phyloP scores from a whole-genome alignment of 2,329 filamentous ascomycete genomes.

The Calonectria hawksworthii region DNA sequence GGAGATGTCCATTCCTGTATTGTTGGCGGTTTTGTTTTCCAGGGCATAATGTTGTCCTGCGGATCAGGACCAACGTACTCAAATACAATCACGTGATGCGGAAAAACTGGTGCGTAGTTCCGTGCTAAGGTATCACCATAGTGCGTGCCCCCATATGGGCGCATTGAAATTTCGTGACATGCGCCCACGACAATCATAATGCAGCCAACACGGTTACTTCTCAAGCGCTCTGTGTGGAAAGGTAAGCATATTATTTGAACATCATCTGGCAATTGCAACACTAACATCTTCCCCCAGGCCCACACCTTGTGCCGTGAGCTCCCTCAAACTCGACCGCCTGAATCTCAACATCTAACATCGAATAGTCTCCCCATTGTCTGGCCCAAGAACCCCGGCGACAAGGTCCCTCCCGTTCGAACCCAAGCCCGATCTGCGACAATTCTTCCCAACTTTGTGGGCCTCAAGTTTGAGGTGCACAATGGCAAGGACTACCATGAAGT shows the following conservation, averaged over 20 bases:
- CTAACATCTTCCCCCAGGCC: slow-evolving; percentile 54
- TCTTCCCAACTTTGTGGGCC: slow-evolving; percentile 90
- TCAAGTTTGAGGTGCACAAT: slow-evolving; percentile 92
- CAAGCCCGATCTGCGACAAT: slow-evolving; percentile 91
- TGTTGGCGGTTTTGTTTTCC: slow-evolving; percentile 18
- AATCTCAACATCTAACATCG: slow-evolving; percentile 43
- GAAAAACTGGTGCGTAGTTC: slow-evolving; percentile 39
- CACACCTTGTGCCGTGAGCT: slow-evolving; percentile 68
- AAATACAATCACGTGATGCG: slow-evolving; percentile 22
- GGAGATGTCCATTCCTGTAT: neutral
- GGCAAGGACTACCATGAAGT: slow-evolving; percentile 89
- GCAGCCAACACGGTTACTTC: slow-evolving; percentile 76
- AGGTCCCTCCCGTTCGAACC: slow-evolving; percentile 82
- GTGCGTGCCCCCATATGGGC: slow-evolving; percentile 33
- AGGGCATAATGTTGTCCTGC: neutral
- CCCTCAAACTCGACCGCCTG: slow-evolving; percentile 10
- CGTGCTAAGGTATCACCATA: slow-evolving; percentile 21
- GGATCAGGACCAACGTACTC: neutral
- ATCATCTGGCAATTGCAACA: neutral
- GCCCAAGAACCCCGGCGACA: slow-evolving; percentile 71
- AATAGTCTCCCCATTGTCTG: slow-evolving; percentile 74
- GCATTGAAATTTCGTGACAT: slow-evolving; percentile 41
- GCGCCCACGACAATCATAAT: slow-evolving; percentile 61
- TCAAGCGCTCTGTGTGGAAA: slow-evolving; percentile 90
- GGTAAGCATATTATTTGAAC: slow-evolving; percentile 63